Base-by-base conservation (phyloP, 2,329 filamentous ascomycete genomes). In the Talaromyces islandicus region DNA sequence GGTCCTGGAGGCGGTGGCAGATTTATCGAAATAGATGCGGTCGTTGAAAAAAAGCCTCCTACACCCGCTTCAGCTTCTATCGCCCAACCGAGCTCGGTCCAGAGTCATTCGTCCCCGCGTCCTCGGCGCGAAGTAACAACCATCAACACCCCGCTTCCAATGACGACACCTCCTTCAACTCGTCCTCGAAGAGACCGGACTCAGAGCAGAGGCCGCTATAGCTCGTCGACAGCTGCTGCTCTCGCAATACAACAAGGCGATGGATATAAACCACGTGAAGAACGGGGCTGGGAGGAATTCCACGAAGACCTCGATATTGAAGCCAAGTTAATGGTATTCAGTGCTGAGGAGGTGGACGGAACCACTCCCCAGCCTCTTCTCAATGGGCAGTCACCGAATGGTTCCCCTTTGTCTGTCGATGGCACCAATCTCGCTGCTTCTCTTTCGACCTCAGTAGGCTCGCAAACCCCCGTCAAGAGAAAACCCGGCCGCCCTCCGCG, bases 201-300 rank as follows among this genome's bases (percentile, higher is more conserved):
- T 57, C 73, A 74, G 62, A 72, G 67, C 55, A 80, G 82, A 67
- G 89, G 90, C 72, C 85, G 90, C 65, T 95, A 90, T 75, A 91
- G 88, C 68, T 93, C 90, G 52, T 91, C 85, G 30, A 78, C 88
- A n/a, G 91, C 93, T 12, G 92, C 92, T 29, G 90, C 92, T 25
- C 91, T 92, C 56, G 92, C 91, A 6, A 89, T 94, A 61, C 90
- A 91, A 66, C 92, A 96, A 71, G 92, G 87, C 68, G 94, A 97
- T 78, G 92, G 93, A 56, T 97, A 97, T 77, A 99, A 99, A 73
- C 94, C 94, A 32, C 85, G 94, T 70, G 94, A 99, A 77, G 94
- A 99, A 78, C 87, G 93, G 64, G 91, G 91, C 57, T 99, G 93
- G 92, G 92, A 97, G 70, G 94, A 99, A 73, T 97, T 97, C 65